These are phyloP conservation scores for Boletus reticulatus DNA, from an alignment of 768 basidiomycete species.

Conservation along the genomic window DNA sequence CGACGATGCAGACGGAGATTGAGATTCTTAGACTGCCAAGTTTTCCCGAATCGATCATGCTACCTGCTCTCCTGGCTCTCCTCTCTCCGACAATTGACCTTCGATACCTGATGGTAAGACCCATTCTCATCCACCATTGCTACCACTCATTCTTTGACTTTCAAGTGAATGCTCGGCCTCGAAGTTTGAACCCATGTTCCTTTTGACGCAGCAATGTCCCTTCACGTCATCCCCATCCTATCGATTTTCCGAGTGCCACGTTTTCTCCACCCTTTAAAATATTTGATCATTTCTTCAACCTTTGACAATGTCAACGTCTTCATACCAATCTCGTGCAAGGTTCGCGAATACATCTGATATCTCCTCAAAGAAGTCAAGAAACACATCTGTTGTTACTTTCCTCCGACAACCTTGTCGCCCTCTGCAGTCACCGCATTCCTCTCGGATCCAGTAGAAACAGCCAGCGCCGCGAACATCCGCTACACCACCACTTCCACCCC, in stretches of 20 bases:
- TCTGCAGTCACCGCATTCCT: not conserved
- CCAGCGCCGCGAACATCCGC: not conserved
- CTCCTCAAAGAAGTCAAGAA: not conserved
- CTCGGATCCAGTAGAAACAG: not conserved
- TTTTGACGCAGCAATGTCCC: too few relatives aligned
- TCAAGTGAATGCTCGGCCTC: too few relatives aligned
- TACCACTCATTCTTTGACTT: too few relatives aligned
- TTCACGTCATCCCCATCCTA: too few relatives aligned
- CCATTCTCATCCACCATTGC: too few relatives aligned
- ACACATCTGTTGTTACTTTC: not conserved
- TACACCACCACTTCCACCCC: not conserved
- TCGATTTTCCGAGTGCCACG: not conserved
- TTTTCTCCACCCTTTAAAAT: not conserved
- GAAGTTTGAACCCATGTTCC: too few relatives aligned
- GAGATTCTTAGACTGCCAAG: slow-evolving; percentile 6
- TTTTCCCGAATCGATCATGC: too few relatives aligned
- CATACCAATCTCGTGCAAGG: slow-evolving; percentile 1
- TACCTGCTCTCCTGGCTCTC: too few relatives aligned
- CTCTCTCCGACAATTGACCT: too few relatives aligned
- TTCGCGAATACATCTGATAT: not conserved
- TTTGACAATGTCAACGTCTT: not conserved
- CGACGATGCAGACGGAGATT: slow-evolving; percentile 4
- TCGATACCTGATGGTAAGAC: too few relatives aligned
- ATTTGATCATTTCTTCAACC: not conserved
- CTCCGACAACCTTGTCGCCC: not conserved